Percentiles rank a stretch among this genome's conserved stretches.
Conservation (phyloP, 108 stramenopile genomes). For the Nitzschia putrida region DNA sequence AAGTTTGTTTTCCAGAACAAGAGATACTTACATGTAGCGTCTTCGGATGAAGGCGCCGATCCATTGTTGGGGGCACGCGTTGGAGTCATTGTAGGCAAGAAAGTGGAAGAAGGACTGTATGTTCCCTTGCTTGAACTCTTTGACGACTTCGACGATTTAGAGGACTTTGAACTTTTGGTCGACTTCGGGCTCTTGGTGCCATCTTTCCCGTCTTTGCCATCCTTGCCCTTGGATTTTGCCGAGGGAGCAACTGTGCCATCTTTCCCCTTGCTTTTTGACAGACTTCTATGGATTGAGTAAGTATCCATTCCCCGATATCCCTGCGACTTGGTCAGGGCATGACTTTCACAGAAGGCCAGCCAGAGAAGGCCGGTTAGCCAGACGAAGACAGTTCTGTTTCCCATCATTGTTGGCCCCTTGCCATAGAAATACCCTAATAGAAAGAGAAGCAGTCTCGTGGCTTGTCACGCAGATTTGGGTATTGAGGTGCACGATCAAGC, state of each 20-base stretch:
- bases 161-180: no score
- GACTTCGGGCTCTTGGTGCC: neutral
- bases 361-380: no score
- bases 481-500: no score
- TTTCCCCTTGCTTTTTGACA: constrained; percentile 5
- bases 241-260: neutral
- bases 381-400: no score
- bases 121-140: constrained; percentile 9
- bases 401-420: no score
- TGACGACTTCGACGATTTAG: neutral
- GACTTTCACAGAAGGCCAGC: no score
- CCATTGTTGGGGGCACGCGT: neutral
- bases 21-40: neutral
- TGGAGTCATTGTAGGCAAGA: neutral
- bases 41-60: neutral
- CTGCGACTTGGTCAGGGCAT: no score
- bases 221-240: neutral
- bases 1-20: no score
- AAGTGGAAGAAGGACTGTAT: neutral
- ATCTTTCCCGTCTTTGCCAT: constrained; percentile 17
- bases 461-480: no score
- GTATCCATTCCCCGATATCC: no score
- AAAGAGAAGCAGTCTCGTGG: no score
- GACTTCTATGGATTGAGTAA: neutral
- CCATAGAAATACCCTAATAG: no score